Evolutionary conservation across 192 early-diverging fungal species (phyloP), one percentile per base, ranked within the genome.

Genomic region (Entomortierella parvispora): DNA sequence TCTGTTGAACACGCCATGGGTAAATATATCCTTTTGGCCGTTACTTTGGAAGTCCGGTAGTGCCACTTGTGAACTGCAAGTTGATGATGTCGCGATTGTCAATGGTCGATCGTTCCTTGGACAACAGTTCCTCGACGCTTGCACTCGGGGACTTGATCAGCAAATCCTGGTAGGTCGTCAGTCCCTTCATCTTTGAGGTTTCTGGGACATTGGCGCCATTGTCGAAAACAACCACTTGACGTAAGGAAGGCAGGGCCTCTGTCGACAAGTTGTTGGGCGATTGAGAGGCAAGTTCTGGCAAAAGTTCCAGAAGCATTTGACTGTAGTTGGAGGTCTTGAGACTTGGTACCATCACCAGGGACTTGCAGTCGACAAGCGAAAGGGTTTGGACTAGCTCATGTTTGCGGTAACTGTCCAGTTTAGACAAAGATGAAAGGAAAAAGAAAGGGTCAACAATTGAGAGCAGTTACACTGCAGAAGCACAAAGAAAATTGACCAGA

Each of bases 61-160:
- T 86, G 15, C 84, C 84, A n/a, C 79, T 81, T 9, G 84, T 86
- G 62, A 86, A 86, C 49, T 83, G 84, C 17, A 86, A 61, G 45
- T 86, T 86, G 53, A 84, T 75, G 23, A 81, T 76, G 29, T 86
- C 82, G n/a, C 54, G 33, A 15, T 68, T 62, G 9, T n/a, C 10
- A 52, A 80, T 68, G 1, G 32, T 5, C 2, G 17, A 54, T 14
- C 68, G 34, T 26, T 71, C 69, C 33, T 62, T 25, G 1, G 57
- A 18, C 12, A 80, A 34, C 5, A 55, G 10, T 2, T 44, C 69
- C 10, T 71, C 68, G 2, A 64, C 31, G 1, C 48, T 34, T 6
- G 40, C 26, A 1, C 34, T n/a, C 5, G 46, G 43, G 23, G 49
- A 43, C 44, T 37, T 64, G 25, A 65, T 42, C 34, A 74, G 48